A percentile compares a stretch with the other conserved stretches of the same genome.
Conservation (phyloP, 2,329 filamentous ascomycete genomes). For the Simplicillium sp. region DNA sequence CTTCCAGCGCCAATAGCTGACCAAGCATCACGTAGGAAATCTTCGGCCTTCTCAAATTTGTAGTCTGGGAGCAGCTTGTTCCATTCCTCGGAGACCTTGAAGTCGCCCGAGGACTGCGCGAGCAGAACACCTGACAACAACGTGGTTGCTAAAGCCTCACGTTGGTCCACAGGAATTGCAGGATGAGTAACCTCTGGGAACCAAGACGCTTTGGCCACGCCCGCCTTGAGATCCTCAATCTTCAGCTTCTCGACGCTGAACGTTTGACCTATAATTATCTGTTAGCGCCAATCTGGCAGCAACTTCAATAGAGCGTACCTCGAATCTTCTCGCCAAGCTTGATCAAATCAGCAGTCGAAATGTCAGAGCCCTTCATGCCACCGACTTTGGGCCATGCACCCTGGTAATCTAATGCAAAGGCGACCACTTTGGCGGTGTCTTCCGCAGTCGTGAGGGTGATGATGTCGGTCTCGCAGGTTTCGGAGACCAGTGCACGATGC, state of each 20-base stretch:
- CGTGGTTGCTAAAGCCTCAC: conserved; percentile 12
- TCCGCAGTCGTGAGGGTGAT: conserved; percentile 34
- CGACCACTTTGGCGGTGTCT: conserved; percentile 31
- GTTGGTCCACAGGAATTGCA: conserved; percentile 11
- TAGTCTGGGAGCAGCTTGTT: conserved; percentile 35
- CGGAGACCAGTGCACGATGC: too few relatives aligned
- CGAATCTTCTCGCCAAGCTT: conserved; percentile 28
- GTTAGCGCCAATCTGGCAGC: background rate
- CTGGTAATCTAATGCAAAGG: conserved; percentile 30
- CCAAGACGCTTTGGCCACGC: conserved; percentile 30
- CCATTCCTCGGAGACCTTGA: conserved; percentile 31
- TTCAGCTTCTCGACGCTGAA: conserved; percentile 36
- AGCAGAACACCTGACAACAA: conserved; percentile 24
- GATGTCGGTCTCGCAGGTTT: too few relatives aligned
- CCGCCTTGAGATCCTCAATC: conserved; percentile 18
- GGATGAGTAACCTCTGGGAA: conserved; percentile 17
- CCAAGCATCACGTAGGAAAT: too few relatives aligned
- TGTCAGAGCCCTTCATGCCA: conserved; percentile 27
- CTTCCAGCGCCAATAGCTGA: too few relatives aligned
- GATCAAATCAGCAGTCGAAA: conserved; percentile 26
- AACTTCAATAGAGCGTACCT: conserved; percentile 17
- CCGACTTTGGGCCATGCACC: conserved; percentile 31
- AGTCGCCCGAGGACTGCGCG: conserved; percentile 21
- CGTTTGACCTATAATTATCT: conserved; percentile 26
- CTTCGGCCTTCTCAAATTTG: conserved; percentile 27